These are phyloP conservation scores for Picochlorum sp. DNA, from an alignment of 139 green algal species.

Conservation along the genomic window DNA sequence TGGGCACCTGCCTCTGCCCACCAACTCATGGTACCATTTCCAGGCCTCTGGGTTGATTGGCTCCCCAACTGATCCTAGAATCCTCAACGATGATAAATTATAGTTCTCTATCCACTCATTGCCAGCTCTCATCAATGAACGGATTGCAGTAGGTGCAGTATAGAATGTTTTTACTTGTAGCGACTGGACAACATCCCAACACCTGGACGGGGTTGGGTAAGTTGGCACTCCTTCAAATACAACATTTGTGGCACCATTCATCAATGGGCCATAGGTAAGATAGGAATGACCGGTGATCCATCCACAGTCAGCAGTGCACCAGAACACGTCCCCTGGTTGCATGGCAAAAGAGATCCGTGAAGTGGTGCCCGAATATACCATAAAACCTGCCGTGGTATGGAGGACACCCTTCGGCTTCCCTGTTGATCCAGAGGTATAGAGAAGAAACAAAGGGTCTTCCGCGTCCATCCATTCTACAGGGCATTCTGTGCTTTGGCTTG, in stretches of 20 bases:
- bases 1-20: slow-evolving; percentile 54
- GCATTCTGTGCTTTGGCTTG: slow-evolving; percentile 38
- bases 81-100: slow-evolving; percentile 43
- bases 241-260: slow-evolving; percentile 68
- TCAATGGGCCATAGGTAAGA: slow-evolving; percentile 76
- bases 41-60: slow-evolving; percentile 98
- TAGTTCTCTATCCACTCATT: slow-evolving; percentile 56
- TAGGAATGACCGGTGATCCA: slow-evolving; percentile 96
- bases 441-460: slow-evolving; percentile 80
- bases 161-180: slow-evolving; percentile 86
- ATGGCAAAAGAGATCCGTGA: slow-evolving; percentile 59
- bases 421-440: slow-evolving; percentile 92
- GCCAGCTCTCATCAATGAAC: slow-evolving; percentile 74
- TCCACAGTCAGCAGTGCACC: slow-evolving; percentile 37
- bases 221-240: slow-evolving; percentile 93
- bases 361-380: slow-evolving; percentile 64
- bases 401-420: slow-evolving; percentile 94
- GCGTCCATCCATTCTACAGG: slow-evolving; percentile 74
- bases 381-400: slow-evolving; percentile 65
- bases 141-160: slow-evolving; percentile 90
- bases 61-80: slow-evolving; percentile 93
- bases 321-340: slow-evolving; percentile 9
- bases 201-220: slow-evolving; percentile 73
- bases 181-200: slow-evolving; percentile 88
- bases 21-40: slow-evolving; percentile 82